Conservation (phyloP, 2,329 filamentous ascomycete genomes). For the Raffaelea albimanens region DNA sequence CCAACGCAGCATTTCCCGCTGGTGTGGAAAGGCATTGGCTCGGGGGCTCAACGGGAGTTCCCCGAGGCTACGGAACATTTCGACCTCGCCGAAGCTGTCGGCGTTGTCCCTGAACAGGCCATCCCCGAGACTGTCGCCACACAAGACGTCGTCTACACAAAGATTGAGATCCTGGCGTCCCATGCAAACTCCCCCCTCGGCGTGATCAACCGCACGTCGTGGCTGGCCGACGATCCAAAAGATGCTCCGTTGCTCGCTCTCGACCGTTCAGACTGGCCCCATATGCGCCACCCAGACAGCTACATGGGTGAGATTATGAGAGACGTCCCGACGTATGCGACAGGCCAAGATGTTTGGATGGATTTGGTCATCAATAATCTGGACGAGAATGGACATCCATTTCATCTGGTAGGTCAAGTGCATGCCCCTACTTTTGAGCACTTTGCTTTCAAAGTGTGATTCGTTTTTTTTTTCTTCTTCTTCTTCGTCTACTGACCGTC, state of each 20-base stretch:
- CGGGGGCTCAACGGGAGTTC: neutral
- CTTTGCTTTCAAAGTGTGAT: neutral
- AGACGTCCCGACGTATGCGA: constrained; percentile 8
- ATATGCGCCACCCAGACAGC: neutral
- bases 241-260: constrained; percentile 7
- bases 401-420: constrained; percentile 6
- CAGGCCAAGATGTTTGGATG: constrained; percentile 25
- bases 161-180: constrained; percentile 8
- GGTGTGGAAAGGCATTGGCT: neutral
- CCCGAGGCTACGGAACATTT: neutral
- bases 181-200: constrained; percentile 9
- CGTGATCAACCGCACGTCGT: constrained; percentile 13
- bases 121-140: neutral
- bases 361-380: constrained; percentile 52
- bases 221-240: constrained; percentile 6
- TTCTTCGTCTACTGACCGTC: neutral
- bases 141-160: constrained; percentile 9
- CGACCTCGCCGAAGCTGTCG: neutral
- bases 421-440: too few species aligned
- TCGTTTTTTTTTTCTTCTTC: neutral
- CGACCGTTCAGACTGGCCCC: constrained; percentile 3
- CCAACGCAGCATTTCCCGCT: constrained; percentile 1
- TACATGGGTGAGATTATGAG: constrained; percentile 5
- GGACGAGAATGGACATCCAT: constrained; percentile 7
- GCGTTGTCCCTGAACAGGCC: neutral